Evolutionary conservation across 345 rosid species (phyloP), one percentile per base, ranked within the genome.

Genomic region (Dovyalis caffra): DNA sequence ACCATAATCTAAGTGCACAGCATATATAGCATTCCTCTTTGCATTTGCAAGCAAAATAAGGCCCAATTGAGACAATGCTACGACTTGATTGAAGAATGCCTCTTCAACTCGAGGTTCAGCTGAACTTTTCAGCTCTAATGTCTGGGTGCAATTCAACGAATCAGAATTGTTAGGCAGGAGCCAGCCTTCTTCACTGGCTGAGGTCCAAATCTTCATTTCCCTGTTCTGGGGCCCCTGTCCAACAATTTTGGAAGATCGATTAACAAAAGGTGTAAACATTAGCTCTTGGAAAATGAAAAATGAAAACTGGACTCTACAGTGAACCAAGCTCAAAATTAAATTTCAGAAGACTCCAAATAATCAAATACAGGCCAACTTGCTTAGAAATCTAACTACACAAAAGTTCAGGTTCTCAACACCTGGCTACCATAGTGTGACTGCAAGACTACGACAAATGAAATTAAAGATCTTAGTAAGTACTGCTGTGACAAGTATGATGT

Each of bases 21-120:
- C 92, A 83, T 93, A 93, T 60, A 91, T 89, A 75, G 96, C 91
- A 80, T 89, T 93, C 85, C 83, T 90, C 86, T 91, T 91, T 4
- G 96, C 97, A 82, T 93, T 95, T 85, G 97, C 99, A 74, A 91
- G 84, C 77, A 89, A 81, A 76, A 92, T 76, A 66, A 94, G 83
- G 47, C 95, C 93, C 56, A 86, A 86, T 74, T 76, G 90, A 77
- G 97, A 82, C 66, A 92, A 78, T n/a, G 89, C 91, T 45, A 88
- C 87, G 71, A 85, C 91, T 86, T 92, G 98, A 80, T 94, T 92
- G 70, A 90, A 91, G 82, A 91, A 93, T n/a, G 91, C 89, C 69
- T 86, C 90, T 76, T 88, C 93, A 72, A 77, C 74, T 64, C 58
- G 82, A 76, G 91, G 77, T 78, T 86, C 86, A 78, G 85, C 70